Conservation (phyloP, 108 stramenopile genomes). For the Discostella stelligeroides region DNA sequence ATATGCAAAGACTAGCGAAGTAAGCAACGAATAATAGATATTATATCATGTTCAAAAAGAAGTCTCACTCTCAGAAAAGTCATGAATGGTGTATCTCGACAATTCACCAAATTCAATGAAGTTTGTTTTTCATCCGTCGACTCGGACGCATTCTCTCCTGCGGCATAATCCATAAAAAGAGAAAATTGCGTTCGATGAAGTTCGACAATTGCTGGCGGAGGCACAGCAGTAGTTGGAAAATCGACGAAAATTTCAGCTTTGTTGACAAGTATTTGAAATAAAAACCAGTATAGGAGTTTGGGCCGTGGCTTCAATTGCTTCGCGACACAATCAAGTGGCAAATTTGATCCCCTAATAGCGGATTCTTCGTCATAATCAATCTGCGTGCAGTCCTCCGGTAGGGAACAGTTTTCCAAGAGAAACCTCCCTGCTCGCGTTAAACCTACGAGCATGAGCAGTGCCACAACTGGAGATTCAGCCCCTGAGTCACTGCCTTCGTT, state of each 20-base stretch:
- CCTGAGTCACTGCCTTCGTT: constrained; percentile 11
- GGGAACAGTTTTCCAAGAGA: constrained; percentile 74
- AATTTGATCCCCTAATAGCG: constrained; percentile 28
- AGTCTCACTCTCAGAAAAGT: constrained; percentile 72
- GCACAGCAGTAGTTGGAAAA: constrained; percentile 77
- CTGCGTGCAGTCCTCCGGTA: constrained; percentile 42
- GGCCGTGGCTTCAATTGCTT: constrained; percentile 62
- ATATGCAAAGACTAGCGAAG: not conserved
- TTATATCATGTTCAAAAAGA: too few species aligned
- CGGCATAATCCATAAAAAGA: constrained; percentile 67
- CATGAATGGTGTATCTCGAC: constrained; percentile 60
- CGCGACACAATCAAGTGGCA: constrained; percentile 77
- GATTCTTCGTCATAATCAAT: constrained; percentile 21
- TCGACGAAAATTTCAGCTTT: constrained; percentile 82
- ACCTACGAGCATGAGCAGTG: constrained; percentile 72
- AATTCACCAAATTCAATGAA: constrained; percentile 24
- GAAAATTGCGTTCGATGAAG: constrained; percentile 76
- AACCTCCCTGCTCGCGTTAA: constrained; percentile 59
- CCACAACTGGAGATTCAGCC: constrained; percentile 55
- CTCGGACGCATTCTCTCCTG: not conserved
- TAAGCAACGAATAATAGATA: too few species aligned
- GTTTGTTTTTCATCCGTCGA: not conserved
- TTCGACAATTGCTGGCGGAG: constrained; percentile 62
- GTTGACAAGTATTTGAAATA: constrained; percentile 64
- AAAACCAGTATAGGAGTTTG: constrained; percentile 78